These are phyloP conservation scores for Kluyveromyces siamensis DNA, from an alignment of 805 yeast genomes.

Conservation along the genomic window DNA sequence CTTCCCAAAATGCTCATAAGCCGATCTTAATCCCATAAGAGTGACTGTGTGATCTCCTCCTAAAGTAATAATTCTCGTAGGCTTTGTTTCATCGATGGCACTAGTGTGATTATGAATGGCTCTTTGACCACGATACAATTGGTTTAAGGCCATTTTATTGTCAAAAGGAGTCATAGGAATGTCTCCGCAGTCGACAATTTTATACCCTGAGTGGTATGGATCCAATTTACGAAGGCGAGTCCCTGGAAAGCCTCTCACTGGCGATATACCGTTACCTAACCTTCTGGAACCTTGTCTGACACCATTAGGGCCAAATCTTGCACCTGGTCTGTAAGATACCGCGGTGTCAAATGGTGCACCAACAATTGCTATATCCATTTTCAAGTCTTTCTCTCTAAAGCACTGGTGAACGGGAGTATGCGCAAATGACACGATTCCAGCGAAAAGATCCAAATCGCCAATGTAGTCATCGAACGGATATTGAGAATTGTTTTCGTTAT, in stretches of 20 bases:
- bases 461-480: constrained; percentile 9
- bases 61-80: constrained; percentile 40
- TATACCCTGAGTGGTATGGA: constrained; percentile 36
- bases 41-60: constrained; percentile 59
- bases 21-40: constrained; percentile 42
- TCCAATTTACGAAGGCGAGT: constrained; percentile 31
- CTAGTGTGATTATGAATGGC: constrained; percentile 36
- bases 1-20: constrained; percentile 39
- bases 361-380: constrained; percentile 42
- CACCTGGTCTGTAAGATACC: constrained; percentile 47
- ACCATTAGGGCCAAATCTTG: constrained; percentile 50
- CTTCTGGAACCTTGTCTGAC: constrained; percentile 40
- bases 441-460: constrained; percentile 6
- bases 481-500: constrained; percentile 5
- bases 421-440: constrained; percentile 12
- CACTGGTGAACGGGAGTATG: constrained; percentile 10
- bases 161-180: constrained; percentile 55
- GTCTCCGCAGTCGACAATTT: constrained; percentile 50
- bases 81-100: constrained; percentile 12
- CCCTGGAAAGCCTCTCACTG: constrained; percentile 32
- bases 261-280: constrained; percentile 34
- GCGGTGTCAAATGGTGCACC: constrained; percentile 57
- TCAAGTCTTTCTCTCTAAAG: constrained; percentile 5
- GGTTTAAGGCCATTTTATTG: constrained; percentile 46
- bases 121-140: constrained; percentile 44